A percentile compares a stretch with the other conserved stretches of the same genome.
Evolutionary conservation across 352 stramenopile genomes (phyloP).

Genomic region (Pythium guiyangense): DNA sequence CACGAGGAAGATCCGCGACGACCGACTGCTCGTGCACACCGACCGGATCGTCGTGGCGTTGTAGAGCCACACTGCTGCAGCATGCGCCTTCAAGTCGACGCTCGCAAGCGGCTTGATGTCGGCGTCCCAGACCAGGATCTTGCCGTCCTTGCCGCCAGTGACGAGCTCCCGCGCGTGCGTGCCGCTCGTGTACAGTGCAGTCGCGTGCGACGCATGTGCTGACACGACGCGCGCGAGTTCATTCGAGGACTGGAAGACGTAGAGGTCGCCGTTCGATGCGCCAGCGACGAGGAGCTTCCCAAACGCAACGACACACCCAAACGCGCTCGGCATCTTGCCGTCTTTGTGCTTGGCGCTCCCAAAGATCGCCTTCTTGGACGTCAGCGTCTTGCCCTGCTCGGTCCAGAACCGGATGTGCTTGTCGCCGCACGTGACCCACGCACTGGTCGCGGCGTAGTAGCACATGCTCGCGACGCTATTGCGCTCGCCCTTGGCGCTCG

Average conservation of each 20-base stretch:
- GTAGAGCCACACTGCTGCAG: slow-evolving; percentile 16
- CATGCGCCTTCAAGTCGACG: slow-evolving; percentile 39
- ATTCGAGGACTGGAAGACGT: slow-evolving; percentile 59
- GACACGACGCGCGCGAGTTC: slow-evolving; percentile 45
- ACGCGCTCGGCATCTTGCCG: slow-evolving; percentile 36
- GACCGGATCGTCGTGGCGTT: slow-evolving; percentile 39
- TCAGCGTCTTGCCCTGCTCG: slow-evolving; percentile 64
- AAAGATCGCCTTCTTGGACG: slow-evolving; percentile 71
- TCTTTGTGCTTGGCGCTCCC: slow-evolving; percentile 50
- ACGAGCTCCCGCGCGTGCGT: slow-evolving; percentile 51
- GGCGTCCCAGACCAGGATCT: slow-evolving; percentile 81
- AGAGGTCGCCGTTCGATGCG: slow-evolving; percentile 68
- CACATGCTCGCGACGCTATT: slow-evolving; percentile 50
- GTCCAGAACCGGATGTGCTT: slow-evolving; percentile 76
- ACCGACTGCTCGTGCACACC: slow-evolving; percentile 25
- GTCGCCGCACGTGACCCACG: slow-evolving; percentile 71
- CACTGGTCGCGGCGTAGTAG: slow-evolving; percentile 31
- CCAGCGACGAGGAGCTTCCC: slow-evolving; percentile 37
- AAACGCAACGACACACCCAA: slow-evolving; percentile 53
- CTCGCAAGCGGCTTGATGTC: slow-evolving; percentile 39
- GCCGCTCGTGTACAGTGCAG: slow-evolving; percentile 39
- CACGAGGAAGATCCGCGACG: slow-evolving; percentile 53
- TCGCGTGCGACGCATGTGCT: slow-evolving; percentile 39
- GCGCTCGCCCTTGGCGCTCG: slow-evolving; percentile 60
- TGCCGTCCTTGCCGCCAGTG: slow-evolving; percentile 84